Conservation (phyloP, 2,329 filamentous ascomycete species). For the Lasiodiplodia gonubiensis region DNA sequence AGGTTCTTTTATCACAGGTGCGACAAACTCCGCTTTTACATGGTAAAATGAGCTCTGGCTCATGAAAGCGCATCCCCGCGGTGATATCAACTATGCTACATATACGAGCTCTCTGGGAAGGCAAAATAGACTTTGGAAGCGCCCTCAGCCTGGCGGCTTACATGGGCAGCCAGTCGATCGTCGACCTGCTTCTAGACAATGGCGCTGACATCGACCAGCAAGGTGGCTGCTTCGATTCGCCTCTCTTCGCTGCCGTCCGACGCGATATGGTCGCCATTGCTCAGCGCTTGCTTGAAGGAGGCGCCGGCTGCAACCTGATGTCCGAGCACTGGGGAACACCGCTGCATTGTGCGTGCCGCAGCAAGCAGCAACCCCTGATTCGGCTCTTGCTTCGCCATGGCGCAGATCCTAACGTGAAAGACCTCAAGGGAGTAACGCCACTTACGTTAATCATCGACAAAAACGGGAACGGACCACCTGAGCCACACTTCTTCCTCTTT, state of each 20-base stretch:
- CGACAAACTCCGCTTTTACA: too few relatives aligned
- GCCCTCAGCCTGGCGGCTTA: not conserved
- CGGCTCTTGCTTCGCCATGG: not conserved
- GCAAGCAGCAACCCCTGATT: not conserved
- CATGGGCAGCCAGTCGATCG: not conserved
- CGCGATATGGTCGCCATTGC: not conserved
- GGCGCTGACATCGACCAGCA: not conserved
- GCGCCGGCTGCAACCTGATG: not conserved
- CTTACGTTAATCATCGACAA: not conserved
- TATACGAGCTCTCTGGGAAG: not conserved
- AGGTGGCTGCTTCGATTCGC: not conserved
- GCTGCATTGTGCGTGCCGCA: not conserved
- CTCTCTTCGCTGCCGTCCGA: not conserved
- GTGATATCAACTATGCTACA: too few relatives aligned
- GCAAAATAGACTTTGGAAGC: not conserved
- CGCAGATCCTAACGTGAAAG: not conserved
- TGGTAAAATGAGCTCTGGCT: too few relatives aligned
- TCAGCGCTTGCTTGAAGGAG: not conserved
- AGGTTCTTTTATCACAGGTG: too few relatives aligned
- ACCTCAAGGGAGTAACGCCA: not conserved
- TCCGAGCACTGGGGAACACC: not conserved
- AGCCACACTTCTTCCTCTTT: too few relatives aligned
- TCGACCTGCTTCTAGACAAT: not conserved
- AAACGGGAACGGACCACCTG: not conserved
- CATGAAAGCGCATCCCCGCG: too few relatives aligned